Base-by-base conservation (phyloP, 371 early-diverging fungal genomes). In the Apophysomyces variabilis region DNA sequence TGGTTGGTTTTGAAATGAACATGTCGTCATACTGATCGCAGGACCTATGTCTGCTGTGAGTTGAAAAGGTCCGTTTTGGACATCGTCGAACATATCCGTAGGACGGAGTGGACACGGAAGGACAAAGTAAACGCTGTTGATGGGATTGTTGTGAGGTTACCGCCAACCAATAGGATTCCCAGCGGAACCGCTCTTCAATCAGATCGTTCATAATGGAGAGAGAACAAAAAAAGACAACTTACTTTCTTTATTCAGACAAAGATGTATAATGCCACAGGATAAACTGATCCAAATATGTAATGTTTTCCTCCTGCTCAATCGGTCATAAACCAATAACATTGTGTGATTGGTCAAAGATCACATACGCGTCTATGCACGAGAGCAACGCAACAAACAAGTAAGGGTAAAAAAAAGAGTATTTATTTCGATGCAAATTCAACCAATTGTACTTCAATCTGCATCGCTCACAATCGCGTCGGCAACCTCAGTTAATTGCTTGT, bases 401-500 rank as follows among this genome's bases (percentile, higher is more conserved):
- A 50, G 38, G n/a, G 11, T 37, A 59, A 26, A 26, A 26, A 26
- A 26, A 26, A 26, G 32, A 26, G 32, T 26, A 26, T 26, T 26
- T 26, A 26, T 26, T 26, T 26, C 32, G 3, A 26, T 26, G 32
- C 32, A 3, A 26, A 26, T 26, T 26, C 32, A 26, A 26, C 32
- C 32, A 26, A 26, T 37, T 44, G 7, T 38, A 58, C 39, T 60
- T 62, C 69, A 71, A 41, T 78, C 76, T 21, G 75, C 75, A 58
- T 79, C 75, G 47, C 70, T 79, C 67, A 82, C 71, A 60, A 81
- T 79, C 18, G 77, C 80, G 61, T 82, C 77, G 5, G 71, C 80
- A n/a, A 82, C 73, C 45, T 80, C 80, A 18, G 73, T 72, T 59
- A 84, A 68, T 12, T 64, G 61, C 60, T 75, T 64, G 60, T 84